phyloP scores from a whole-genome alignment of 352 stramenopile genomes.

The Phytophthora hibernalis region DNA sequence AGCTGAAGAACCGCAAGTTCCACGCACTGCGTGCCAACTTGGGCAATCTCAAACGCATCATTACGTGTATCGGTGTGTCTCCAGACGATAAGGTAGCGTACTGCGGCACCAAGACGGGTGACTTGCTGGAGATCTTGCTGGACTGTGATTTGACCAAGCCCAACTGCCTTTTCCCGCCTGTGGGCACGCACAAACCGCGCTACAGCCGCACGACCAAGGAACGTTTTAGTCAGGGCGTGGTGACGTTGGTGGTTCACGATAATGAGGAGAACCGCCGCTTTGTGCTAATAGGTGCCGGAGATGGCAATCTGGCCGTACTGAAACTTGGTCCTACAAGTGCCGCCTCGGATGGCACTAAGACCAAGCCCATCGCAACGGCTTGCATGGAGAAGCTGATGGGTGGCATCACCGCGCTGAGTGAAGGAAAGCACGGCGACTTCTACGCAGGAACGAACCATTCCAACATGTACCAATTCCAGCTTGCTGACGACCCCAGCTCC shows the following conservation, averaged over 20 bases:
- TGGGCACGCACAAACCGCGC: conserved; percentile 81
- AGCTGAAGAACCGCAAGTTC: conserved; percentile 92
- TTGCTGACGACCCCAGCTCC: conserved; percentile 38
- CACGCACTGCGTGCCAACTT: conserved; percentile 94
- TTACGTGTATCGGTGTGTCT: conserved; percentile 93
- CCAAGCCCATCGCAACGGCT: conserved; percentile 70
- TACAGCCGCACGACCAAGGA: conserved; percentile 93
- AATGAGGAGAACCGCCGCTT: conserved; percentile 90
- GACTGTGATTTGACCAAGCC: conserved; percentile 94
- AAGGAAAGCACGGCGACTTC: conserved; percentile 86
- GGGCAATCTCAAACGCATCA: conserved; percentile 93
- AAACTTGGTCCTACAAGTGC: conserved; percentile 34
- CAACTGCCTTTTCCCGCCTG: conserved; percentile 77
- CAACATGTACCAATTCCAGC: conserved; percentile 94
- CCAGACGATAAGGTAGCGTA: conserved; percentile 94
- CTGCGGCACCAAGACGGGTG: conserved; percentile 95
- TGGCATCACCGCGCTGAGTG: conserved; percentile 91
- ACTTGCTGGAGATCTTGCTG: conserved; percentile 95
- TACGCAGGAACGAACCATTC: conserved; percentile 94
- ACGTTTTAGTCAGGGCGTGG: conserved; percentile 93
- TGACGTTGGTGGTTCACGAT: conserved; percentile 86
- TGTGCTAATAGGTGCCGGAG: conserved; percentile 91
- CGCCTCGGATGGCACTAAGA: conserved; percentile 57
- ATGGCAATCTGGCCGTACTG: conserved; percentile 88
- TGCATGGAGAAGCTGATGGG: conserved; percentile 89